Base-by-base conservation (phyloP, 225 moss, liverwort and hornwort species). In the Pseudoscleropodium purum region DNA sequence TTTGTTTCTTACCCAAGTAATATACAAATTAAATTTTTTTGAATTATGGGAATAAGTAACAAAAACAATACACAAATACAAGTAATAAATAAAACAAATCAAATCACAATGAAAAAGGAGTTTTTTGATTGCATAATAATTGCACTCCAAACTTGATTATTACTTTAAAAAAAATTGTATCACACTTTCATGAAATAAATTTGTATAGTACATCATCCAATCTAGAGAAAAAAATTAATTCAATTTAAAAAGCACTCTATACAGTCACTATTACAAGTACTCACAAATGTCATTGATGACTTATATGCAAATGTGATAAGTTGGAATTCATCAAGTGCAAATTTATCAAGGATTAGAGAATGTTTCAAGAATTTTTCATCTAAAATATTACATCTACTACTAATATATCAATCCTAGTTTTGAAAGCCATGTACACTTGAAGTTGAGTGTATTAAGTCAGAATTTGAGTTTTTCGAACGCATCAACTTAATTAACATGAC, bases 91-190 rank as follows among this genome's bases (percentile, higher is more conserved):
- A 19, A 41, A 31, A 21, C 11, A 43, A 61, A 59, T 6, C 20
- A 31, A 21, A 43, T 31, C 4, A 41, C 31, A 19, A 45, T 23
- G 12, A 18, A 12, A 80, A 52, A 18, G 0, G 5, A 59, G 4
- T 29, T 41, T 80, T 2, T 60, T 60, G 1, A 29, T 60, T 39
- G 18, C 0, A 1, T 18, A 59, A 12, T 27, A 60, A 11, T 39
- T 80, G 11, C 4, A 57, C 7, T n/a, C 11, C 1, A 26, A 9
- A 37, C 7, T 56, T 37, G 15, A 26, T 0, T 79, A 0, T 11
- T 57, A 16, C 11, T n/a, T n/a, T 5, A 10, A 26, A 79, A 10
- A 24, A 27, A 27, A 54, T 10, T n/a, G 2, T 18, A 57, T 39
- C 2, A 18, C 0, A 2, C 18, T 57, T 59, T 79, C 2, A 15